Conservation (phyloP, 345 rosid species). For the Cochlearia excelsa region DNA sequence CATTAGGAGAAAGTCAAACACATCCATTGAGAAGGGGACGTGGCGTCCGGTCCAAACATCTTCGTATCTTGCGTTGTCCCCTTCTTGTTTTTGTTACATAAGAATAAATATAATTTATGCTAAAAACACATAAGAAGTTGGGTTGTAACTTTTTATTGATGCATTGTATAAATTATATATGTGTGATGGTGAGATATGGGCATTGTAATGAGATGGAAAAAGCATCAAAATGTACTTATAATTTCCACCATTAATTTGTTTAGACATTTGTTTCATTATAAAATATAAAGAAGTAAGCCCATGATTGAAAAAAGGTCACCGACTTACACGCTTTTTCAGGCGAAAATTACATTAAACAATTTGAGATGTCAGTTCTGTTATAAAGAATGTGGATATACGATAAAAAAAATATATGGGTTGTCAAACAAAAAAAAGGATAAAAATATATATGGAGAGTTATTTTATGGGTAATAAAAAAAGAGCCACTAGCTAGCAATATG, state of each 20-base stretch:
- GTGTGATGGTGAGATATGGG: no score
- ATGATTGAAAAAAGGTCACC: slow-evolving; percentile 15
- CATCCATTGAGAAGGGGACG: neutral
- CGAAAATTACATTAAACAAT: slow-evolving; percentile 19
- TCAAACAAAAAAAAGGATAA: neutral
- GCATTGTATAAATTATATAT: no score
- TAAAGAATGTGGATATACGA: neutral
- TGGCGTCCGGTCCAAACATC: slow-evolving; percentile 29
- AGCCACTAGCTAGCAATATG: neutral
- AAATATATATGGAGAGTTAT: neutral
- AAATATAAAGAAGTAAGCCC: neutral
- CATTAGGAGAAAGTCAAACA: slow-evolving; percentile 28
- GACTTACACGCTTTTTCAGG: slow-evolving; percentile 28
- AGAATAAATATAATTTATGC: no score
- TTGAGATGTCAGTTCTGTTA: slow-evolving; percentile 12
- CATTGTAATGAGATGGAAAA: no score
- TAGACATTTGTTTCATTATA: neutral
- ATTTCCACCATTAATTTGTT: no score
- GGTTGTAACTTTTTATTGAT: no score
- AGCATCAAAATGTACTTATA: no score
- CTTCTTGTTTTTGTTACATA: no score
- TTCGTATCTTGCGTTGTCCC: slow-evolving; percentile 14
- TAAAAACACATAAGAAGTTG: no score
- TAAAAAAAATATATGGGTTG: no score
- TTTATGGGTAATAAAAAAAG: neutral